A percentile compares a stretch with the other conserved stretches of the same genome.
These are phyloP conservation scores for Mortierella sp. DNA, from an alignment of 371 early-diverging fungal genomes.

Conservation along the genomic window DNA sequence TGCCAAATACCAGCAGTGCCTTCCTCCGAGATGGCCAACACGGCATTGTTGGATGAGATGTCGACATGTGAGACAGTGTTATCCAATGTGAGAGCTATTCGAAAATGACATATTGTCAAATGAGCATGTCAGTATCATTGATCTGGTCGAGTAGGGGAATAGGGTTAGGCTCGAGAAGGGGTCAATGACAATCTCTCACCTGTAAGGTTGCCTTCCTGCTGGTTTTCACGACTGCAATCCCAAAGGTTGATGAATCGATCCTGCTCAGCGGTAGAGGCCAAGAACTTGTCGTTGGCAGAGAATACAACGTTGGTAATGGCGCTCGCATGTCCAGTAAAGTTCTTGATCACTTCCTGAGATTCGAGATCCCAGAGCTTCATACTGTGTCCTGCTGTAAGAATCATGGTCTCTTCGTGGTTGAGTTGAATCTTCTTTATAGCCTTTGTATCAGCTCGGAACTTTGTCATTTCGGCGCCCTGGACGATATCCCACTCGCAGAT, in stretches of 20 bases:
- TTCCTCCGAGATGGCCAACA: constrained; percentile 78
- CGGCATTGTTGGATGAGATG: constrained; percentile 64
- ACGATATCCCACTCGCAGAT: constrained; percentile 81
- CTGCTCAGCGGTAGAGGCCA: constrained; percentile 76
- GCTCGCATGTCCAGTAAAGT: constrained; percentile 81
- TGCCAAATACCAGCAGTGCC: constrained; percentile 81
- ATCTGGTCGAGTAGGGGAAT: not conserved
- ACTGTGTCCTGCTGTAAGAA: constrained; percentile 73
- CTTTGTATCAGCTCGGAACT: constrained; percentile 71
- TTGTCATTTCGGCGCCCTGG: constrained; percentile 65
- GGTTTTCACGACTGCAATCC: constrained; percentile 68
- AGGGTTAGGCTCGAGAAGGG: not conserved
- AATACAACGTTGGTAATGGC: constrained; percentile 67
- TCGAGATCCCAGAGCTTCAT: constrained; percentile 74
- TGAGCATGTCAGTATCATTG: not conserved
- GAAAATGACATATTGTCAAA: not conserved
- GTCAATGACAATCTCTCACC: constrained; percentile 29
- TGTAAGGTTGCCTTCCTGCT: constrained; percentile 63
- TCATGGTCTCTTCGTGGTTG: constrained; percentile 67
- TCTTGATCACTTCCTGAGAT: constrained; percentile 63
- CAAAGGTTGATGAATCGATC: constrained; percentile 85
- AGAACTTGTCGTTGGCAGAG: constrained; percentile 65
- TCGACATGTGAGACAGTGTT: constrained; percentile 64
- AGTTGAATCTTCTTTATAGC: constrained; percentile 65
- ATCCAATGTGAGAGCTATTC: constrained; percentile 69